Evolutionary conservation across 306 rosid genomes (phyloP), one percentile per base, ranked within the genome.

Genomic region (Quercus agrifolia): DNA sequence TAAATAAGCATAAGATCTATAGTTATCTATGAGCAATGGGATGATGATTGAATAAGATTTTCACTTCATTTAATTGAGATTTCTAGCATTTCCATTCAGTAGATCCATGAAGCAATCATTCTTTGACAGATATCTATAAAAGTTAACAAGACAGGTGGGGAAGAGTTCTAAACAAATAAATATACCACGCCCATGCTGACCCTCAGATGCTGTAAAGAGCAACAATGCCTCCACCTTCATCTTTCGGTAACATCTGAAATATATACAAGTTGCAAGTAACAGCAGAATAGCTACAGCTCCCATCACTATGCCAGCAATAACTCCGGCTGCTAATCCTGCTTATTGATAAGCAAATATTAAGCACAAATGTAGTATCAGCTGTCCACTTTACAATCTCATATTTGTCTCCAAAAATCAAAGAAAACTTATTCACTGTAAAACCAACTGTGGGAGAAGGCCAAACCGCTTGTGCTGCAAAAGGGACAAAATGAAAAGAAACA

Each of bases 401-500:
- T 31, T 66, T 54, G 78, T 75, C 55, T 83, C 85, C 74, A 55
- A 84, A 56, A 55, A 38, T 59, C 77, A 83, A 67, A 74, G 61
- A 33, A 68, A 82, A 69, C 74, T 74, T 25, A 79, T 30, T 69
- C 80, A 44, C 74, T 44, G n/a, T 54, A 74, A 72, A 75, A 72
- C 57, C 74, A 84, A 77, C 77, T 80, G 82, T 80, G 81, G 78
- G 78, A 67, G 87, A 82, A 79, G 77, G 79, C 54, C 89, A 79
- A 74, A 94, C 89, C 93, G 79, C 92, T 86, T 70, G 92, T 81
- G 86, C 99, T 95, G 93, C 86, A 92, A 82, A 78, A 82, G 5
- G 46, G 61, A 83, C 25, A 67, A 67, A 33, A 59, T 25, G 28
- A 59, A 76, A 86, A 52, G 33, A 81, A 78, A 46, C 52, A 2